phyloP scores from a whole-genome alignment of 2,329 filamentous ascomycete species.

The Colletotrichum tropicale region DNA sequence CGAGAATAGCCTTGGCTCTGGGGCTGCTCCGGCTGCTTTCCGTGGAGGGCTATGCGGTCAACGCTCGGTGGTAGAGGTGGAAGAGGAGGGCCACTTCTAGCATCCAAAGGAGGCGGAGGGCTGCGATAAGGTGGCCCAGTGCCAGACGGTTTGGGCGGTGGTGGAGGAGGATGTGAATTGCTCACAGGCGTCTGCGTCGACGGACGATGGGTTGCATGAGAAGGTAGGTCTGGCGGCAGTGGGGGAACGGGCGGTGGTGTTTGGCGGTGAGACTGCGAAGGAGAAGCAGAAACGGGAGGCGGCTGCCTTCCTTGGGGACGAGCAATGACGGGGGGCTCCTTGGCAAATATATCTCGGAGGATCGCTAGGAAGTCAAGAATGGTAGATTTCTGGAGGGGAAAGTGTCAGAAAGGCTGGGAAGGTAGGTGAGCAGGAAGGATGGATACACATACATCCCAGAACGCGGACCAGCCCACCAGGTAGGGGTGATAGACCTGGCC shows the following conservation, averaged over 20 bases:
- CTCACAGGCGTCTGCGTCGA: slow-evolving; percentile 33
- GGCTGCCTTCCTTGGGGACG: slow-evolving; percentile 60
- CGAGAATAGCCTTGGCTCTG: slow-evolving; percentile 34
- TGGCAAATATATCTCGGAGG: slow-evolving; percentile 86
- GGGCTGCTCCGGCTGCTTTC: not conserved
- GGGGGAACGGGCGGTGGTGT: slow-evolving; percentile 74
- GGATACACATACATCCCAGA: slow-evolving; percentile 78
- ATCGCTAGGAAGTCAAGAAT: slow-evolving; percentile 83
- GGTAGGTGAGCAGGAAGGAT: not conserved
- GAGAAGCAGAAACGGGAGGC: slow-evolving; percentile 33
- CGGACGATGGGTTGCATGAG: slow-evolving; percentile 39
- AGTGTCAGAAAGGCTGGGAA: not conserved
- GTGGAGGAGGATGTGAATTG: slow-evolving; percentile 48
- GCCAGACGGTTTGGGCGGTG: slow-evolving; percentile 57
- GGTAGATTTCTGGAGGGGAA: slow-evolving; percentile 73
- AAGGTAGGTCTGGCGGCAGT: slow-evolving; percentile 67
- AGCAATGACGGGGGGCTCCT: slow-evolving; percentile 90
- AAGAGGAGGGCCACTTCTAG: slow-evolving; percentile 29
- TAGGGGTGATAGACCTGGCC: slow-evolving; percentile 97
- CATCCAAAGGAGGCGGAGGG: slow-evolving; percentile 22
- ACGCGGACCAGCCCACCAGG: slow-evolving; percentile 84
- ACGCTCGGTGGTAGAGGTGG: slow-evolving; percentile 33
- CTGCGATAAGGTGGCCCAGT: slow-evolving; percentile 36
- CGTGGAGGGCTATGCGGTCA: slow-evolving; percentile 25
- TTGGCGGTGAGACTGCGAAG: slow-evolving; percentile 33